These are phyloP conservation scores for Hypoxylon sp. DNA, from an alignment of 2,329 filamentous ascomycete species.

Conservation along the genomic window DNA sequence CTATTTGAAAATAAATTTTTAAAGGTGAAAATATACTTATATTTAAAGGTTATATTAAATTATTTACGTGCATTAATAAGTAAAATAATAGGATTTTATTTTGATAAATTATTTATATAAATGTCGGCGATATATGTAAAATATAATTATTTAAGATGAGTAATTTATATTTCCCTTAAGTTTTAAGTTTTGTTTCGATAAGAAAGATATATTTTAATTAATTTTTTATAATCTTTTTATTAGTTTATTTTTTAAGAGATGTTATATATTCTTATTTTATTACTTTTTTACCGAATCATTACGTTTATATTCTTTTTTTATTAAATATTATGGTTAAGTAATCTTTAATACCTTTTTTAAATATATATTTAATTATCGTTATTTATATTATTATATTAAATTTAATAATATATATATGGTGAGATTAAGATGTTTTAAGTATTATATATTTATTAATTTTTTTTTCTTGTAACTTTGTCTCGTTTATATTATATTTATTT, in stretches of 20 bases:
- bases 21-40: background rate
- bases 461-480: background rate
- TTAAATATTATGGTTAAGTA: background rate
- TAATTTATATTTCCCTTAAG: background rate
- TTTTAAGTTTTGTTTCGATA: background rate
- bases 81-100: background rate
- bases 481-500: background rate
- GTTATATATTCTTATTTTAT: too few relatives aligned
- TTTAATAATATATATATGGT: background rate
- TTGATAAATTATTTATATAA: background rate
- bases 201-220: too few relatives aligned
- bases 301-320: background rate
- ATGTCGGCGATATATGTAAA: background rate
- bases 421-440: too few relatives aligned
- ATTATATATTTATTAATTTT: background rate
- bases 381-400: background rate
- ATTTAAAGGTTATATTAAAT: too few relatives aligned
- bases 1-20: background rate
- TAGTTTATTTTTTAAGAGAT: too few relatives aligned
- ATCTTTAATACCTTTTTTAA: background rate
- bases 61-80: background rate
- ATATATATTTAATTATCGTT: background rate
- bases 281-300: too few relatives aligned
- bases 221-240: too few relatives aligned
- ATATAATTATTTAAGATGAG: background rate